Evolutionary conservation across 169 alveolate species (phyloP).

Genomic region (Plasmodium cynomolgi): DNA sequence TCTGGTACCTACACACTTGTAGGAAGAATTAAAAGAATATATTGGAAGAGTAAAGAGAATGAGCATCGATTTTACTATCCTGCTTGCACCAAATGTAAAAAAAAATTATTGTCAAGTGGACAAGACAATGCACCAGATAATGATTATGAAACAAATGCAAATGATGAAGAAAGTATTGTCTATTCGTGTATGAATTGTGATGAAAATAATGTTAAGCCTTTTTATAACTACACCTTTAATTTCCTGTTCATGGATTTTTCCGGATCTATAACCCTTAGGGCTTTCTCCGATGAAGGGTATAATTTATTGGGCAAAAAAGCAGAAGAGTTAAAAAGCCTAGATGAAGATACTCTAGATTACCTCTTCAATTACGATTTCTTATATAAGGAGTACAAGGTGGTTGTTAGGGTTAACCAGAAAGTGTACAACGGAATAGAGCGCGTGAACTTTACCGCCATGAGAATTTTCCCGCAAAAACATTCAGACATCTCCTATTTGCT

Average conservation of each 20-base stretch:
- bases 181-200: constrained; percentile 81
- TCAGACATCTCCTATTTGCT: constrained; percentile 41
- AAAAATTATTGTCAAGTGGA: constrained; percentile 76
- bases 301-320: constrained; percentile 78
- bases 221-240: constrained; percentile 74
- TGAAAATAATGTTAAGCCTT: constrained; percentile 80
- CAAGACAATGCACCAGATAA: constrained; percentile 3
- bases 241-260: constrained; percentile 76
- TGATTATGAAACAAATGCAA: constrained; percentile 6
- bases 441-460: constrained; percentile 71
- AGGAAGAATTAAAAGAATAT: constrained; percentile 79
- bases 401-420: constrained; percentile 52
- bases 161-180: constrained; percentile 76
- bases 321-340: constrained; percentile 76
- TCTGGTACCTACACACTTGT: constrained; percentile 77
- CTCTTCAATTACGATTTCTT: constrained; percentile 76
- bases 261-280: constrained; percentile 74
- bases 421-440: constrained; percentile 67
- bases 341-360: constrained; percentile 74
- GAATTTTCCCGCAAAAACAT: constrained; percentile 59
- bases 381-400: constrained; percentile 74
- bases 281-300: constrained; percentile 74
- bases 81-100: constrained; percentile 82
- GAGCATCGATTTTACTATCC: constrained; percentile 79
- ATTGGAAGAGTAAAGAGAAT: constrained; percentile 84